A percentile compares a stretch with the other conserved stretches of the same genome.
Evolutionary conservation across 345 rosid species (phyloP).

Genomic region (Salix arbutifolia): DNA sequence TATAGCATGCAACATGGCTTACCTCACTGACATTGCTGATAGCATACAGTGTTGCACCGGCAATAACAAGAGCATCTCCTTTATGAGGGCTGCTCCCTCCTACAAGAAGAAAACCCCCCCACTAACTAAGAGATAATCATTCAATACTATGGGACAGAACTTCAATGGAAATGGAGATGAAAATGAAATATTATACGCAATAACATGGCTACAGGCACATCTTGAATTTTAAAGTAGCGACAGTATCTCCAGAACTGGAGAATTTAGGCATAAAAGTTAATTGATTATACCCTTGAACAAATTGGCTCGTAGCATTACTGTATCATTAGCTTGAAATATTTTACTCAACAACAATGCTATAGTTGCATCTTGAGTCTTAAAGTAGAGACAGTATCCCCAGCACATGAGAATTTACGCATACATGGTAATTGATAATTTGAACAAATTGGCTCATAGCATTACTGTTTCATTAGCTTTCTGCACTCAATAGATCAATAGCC

Average conservation of each 20-base stretch:
- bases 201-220: not conserved
- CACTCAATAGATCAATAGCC: not conserved
- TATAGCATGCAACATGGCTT: not conserved
- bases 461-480: not conserved
- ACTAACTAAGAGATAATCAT: not conserved
- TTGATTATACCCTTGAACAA: not conserved
- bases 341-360: not conserved
- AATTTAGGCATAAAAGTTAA: not conserved
- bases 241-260: not conserved
- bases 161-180: not conserved
- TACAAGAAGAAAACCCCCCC: not conserved
- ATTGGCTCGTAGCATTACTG: not conserved
- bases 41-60: conserved; percentile 39
- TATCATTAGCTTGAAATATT: not conserved
- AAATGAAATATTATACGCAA: not conserved
- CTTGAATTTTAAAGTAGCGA: not conserved
- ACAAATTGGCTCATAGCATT: not conserved
- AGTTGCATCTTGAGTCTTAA: not conserved
- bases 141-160: not conserved
- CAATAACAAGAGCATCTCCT: conserved; percentile 36
- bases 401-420: not conserved
- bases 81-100: conserved; percentile 26
- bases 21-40: conserved; percentile 36
- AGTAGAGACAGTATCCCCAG: not conserved
- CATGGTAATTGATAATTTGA: not conserved